Conservation (phyloP, 2,329 filamentous ascomycete species). For the Metarhizium anisopliae region DNA sequence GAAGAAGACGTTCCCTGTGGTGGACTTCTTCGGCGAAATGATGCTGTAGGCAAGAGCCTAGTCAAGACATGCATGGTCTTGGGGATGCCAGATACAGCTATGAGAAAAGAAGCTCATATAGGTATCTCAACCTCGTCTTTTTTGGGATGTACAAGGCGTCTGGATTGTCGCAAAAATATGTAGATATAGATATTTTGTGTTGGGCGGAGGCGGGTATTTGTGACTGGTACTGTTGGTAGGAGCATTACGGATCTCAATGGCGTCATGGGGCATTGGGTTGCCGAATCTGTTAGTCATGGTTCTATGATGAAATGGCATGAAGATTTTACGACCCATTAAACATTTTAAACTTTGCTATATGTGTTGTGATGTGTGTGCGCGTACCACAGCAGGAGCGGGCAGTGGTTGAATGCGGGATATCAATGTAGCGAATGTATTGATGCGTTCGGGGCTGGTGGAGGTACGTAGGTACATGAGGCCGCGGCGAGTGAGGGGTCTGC, state of each 20-base stretch:
- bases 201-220: constrained; percentile 4
- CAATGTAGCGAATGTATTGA: neutral
- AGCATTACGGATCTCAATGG: constrained; percentile 14
- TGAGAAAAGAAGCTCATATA: neutral
- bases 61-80: neutral
- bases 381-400: too few species aligned
- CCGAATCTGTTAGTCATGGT: constrained; percentile 19
- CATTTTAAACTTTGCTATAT: too few species aligned
- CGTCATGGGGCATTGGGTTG: constrained; percentile 12
- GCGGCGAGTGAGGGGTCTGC: neutral
- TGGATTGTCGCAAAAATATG: constrained; percentile 9
- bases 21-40: neutral
- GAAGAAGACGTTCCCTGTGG: neutral
- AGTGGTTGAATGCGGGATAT: too few species aligned
- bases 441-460: neutral
- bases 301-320: constrained; percentile 21
- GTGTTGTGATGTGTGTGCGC: too few species aligned
- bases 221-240: constrained; percentile 10
- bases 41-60: neutral
- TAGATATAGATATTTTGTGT: constrained; percentile 13
- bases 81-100: neutral
- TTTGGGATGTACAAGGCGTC: constrained; percentile 7
- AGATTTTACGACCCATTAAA: constrained; percentile 14
- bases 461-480: neutral
- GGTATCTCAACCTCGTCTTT: constrained; percentile 9